Percentiles rank a stretch among this genome's conserved stretches.
Conservation (phyloP, 2,329 filamentous ascomycete species). For the Neonectria ditissima region DNA sequence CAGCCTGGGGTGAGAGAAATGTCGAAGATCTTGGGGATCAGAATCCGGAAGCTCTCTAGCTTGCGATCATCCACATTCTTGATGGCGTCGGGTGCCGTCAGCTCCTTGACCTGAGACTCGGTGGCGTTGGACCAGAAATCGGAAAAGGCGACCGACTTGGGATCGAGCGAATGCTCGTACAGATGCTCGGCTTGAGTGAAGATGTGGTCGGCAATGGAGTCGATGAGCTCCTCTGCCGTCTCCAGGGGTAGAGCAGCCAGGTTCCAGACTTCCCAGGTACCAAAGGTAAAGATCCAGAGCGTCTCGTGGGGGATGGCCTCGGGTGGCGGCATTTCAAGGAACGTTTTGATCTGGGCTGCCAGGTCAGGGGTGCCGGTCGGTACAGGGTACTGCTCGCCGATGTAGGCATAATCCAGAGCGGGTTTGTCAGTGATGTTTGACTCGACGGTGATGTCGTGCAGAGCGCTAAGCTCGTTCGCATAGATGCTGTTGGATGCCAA, state of each 20-base stretch:
- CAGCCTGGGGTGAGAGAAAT: constrained; percentile 67
- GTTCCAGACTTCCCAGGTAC: constrained; percentile 68
- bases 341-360: constrained; percentile 57
- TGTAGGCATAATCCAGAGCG: constrained; percentile 58
- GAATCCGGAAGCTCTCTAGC: constrained; percentile 60
- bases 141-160: constrained; percentile 59
- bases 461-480: constrained; percentile 53
- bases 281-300: constrained; percentile 64
- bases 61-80: constrained; percentile 45
- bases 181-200: constrained; percentile 61
- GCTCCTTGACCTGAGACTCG: constrained; percentile 40
- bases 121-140: constrained; percentile 53
- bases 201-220: constrained; percentile 52
- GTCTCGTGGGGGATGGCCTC: constrained; percentile 57
- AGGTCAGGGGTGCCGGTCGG: constrained; percentile 56
- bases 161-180: constrained; percentile 57
- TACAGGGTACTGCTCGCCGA: constrained; percentile 57
- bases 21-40: constrained; percentile 66
- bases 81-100: constrained; percentile 41
- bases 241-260: constrained; percentile 59
- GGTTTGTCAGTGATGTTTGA: constrained; percentile 50
- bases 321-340: constrained; percentile 56
- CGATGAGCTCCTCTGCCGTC: constrained; percentile 52
- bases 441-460: constrained; percentile 50
- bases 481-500: constrained; percentile 68